Evolutionary conservation across 306 rosid genomes (phyloP), one percentile per base, ranked within the genome.

Genomic region (Quillaja saponaria): DNA sequence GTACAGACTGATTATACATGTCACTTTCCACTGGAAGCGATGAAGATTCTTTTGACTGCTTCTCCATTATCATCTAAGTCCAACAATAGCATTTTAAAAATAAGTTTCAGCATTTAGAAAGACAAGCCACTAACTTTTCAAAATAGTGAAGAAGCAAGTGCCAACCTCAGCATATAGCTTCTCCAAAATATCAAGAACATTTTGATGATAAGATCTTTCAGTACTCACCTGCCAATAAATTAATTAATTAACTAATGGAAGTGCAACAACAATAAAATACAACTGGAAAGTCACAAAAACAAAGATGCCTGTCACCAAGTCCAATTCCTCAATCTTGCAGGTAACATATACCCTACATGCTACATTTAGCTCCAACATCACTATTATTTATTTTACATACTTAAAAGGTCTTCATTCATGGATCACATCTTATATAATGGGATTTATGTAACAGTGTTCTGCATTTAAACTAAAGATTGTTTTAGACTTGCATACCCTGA

Each of bases 161-260:
- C 18, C 81, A 66, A 91, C 95, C 95, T 88, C 96, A 19, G 84
- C 66, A 64, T 86, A 76, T 61, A 88, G 74, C 71, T 79, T 84
- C 58, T 91, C 96, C 58, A 91, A 69, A 77, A 84, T 66, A 57
- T 66, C 65, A 80, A 91, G 91, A 49, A 84, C 87, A 74, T 81
- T 79, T 57, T 76, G 88, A 72, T 91, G 96, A 80, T 75, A 88
- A 49, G 82, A 61, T 86, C 82, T 82, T 82, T 91, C 97, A 47
- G 92, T 92, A 65, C 88, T 78, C 34, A 88, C 95, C 97, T 91
- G 31, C 31, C 31, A 25, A 25, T 25, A 25, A 4, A 25, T 25
- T 25, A 25, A 25, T 2, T 25, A 25, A 25, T 25, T 25, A 25
- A 25, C 31, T 25, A 25, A 25, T 69, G 54, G 17, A n/a, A 35